These are phyloP conservation scores for Eimeria necatrix DNA, from an alignment of 169 alveolate genomes.

Conservation along the genomic window DNA sequence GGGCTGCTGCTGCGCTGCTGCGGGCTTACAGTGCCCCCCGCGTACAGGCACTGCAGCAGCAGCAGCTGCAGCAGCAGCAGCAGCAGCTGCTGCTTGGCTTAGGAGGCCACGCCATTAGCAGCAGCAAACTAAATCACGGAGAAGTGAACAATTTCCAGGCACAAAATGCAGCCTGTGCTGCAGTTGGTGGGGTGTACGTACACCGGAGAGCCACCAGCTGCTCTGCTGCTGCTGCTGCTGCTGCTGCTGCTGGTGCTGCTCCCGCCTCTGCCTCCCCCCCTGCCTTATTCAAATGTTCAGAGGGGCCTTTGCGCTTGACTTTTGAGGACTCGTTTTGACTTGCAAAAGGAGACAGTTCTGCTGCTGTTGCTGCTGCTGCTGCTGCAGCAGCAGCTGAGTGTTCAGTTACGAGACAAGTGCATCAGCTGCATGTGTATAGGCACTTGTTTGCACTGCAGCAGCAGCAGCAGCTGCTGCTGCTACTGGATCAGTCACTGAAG, in stretches of 20 bases:
- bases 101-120: no score
- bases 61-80: not conserved
- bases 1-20: no score
- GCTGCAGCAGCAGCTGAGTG: no score
- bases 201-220: conserved; percentile 46
- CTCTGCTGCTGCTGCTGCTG: conserved; percentile 3
- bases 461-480: no score
- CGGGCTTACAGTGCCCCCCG: no score
- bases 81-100: not conserved
- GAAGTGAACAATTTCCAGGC: not conserved
- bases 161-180: not conserved
- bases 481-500: no score
- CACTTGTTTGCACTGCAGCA: not conserved
- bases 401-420: not conserved
- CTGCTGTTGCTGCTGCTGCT: no score
- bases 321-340: no score
- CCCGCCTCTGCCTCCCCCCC: no score
- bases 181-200: conserved; percentile 29
- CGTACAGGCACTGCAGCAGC: conserved; percentile 1
- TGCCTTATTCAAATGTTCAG: no score
- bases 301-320: no score
- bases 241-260: not conserved
- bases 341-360: no score
- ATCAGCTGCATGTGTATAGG: not conserved
- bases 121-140: not conserved